Evolutionary conservation across 768 basidiomycete species (phyloP).

Genomic region (Tricholoma saponaceum): DNA sequence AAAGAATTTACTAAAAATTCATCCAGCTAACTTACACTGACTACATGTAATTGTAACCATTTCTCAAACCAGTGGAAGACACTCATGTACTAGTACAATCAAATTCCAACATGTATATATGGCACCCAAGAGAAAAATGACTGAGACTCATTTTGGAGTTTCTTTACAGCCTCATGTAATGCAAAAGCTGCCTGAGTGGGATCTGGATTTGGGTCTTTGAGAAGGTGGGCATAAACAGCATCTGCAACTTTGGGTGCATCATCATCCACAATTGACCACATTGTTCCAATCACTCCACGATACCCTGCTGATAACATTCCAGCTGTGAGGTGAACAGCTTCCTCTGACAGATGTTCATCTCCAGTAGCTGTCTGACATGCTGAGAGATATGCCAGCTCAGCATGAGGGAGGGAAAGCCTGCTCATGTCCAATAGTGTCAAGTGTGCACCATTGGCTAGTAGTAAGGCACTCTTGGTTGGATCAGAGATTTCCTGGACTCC

Average conservation of each 20-base stretch:
- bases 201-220: conserved; percentile 7
- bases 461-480: conserved; percentile 22
- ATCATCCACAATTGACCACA: conserved; percentile 38
- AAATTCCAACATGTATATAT: neutral
- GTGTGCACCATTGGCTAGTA: conserved; percentile 14
- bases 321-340: conserved; percentile 31
- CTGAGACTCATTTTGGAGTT: conserved; percentile 1
- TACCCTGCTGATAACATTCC: conserved; percentile 31
- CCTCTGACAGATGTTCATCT: conserved; percentile 17
- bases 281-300: conserved; percentile 32
- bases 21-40: too few species aligned
- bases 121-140: neutral
- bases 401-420: conserved; percentile 13
- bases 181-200: conserved; percentile 7
- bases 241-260: conserved; percentile 28
- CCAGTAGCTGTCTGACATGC: conserved; percentile 40
- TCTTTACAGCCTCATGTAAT: neutral
- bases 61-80: too few species aligned
- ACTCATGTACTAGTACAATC: too few species aligned
- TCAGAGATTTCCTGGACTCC: conserved; percentile 21
- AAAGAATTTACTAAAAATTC: too few species aligned
- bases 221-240: conserved; percentile 26
- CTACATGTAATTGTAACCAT: too few species aligned
- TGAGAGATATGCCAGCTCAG: conserved; percentile 36
- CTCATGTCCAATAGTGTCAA: conserved; percentile 19